Conservation (phyloP, 1,139 yeast genomes). For the Lodderomyces beijingensis region DNA sequence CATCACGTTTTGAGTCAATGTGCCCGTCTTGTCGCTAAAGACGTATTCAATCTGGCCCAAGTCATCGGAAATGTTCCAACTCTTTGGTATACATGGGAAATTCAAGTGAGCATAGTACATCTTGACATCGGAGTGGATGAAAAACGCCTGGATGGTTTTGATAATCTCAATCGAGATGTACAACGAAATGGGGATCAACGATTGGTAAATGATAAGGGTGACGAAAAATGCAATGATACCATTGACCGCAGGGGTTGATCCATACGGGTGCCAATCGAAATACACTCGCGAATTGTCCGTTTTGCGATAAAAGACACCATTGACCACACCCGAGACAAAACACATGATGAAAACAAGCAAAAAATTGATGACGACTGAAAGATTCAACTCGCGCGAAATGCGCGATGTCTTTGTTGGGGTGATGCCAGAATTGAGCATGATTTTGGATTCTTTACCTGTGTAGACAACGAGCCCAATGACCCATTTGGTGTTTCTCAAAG, state of each 20-base stretch:
- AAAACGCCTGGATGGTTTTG: constrained; percentile 90
- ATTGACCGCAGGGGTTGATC: constrained; percentile 60
- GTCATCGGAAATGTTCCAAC: constrained; percentile 97
- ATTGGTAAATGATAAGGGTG: constrained; percentile 81
- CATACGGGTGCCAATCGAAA: constrained; percentile 59
- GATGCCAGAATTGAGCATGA: constrained; percentile 87
- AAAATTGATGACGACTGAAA: constrained; percentile 78
- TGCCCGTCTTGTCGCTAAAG: constrained; percentile 96
- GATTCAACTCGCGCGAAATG: constrained; percentile 78
- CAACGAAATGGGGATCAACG: constrained; percentile 90
- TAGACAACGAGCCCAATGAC: constrained; percentile 83
- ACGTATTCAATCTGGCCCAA: constrained; percentile 94
- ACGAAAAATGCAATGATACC: constrained; percentile 88
- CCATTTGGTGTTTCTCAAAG: constrained; percentile 93
- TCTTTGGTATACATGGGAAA: constrained; percentile 92
- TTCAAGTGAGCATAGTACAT: constrained; percentile 85
- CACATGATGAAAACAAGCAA: constrained; percentile 70
- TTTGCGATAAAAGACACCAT: constrained; percentile 68
- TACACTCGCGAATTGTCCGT: constrained; percentile 53
- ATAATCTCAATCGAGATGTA: constrained; percentile 94
- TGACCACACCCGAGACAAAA: constrained; percentile 75
- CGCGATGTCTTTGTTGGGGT: constrained; percentile 88
- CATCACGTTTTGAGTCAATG: constrained; percentile 94
- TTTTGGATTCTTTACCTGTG: constrained; percentile 89
- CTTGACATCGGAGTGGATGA: constrained; percentile 81